Percentiles rank a stretch among this genome's conserved stretches.
Evolutionary conservation across 2,329 filamentous ascomycete species (phyloP).

Genomic region (Fusarium robinianum): DNA sequence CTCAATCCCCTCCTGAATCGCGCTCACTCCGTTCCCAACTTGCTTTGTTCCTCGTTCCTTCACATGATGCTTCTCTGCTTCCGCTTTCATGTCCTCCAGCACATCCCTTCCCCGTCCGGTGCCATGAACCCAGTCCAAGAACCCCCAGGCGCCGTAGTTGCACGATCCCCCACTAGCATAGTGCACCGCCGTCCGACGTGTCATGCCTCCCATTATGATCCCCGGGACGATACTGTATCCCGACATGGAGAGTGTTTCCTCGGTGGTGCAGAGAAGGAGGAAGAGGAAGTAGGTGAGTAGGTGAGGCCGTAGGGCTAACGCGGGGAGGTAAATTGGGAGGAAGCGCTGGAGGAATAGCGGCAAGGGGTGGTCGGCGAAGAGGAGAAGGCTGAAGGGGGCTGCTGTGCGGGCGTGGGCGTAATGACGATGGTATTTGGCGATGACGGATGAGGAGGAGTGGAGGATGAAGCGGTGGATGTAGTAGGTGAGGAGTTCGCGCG

Average conservation of each 20-base stretch:
- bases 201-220: slow-evolving; percentile 57
- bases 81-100: slow-evolving; percentile 57
- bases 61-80: slow-evolving; percentile 61
- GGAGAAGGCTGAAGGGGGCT: slow-evolving; percentile 64
- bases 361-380: slow-evolving; percentile 70
- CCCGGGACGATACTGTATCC: slow-evolving; percentile 66
- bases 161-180: slow-evolving; percentile 60
- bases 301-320: slow-evolving; percentile 68
- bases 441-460: slow-evolving; percentile 52
- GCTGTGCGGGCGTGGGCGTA: slow-evolving; percentile 58
- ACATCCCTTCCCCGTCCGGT: slow-evolving; percentile 58
- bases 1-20: slow-evolving; percentile 42
- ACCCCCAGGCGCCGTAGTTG: slow-evolving; percentile 65
- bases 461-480: slow-evolving; percentile 73
- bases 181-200: slow-evolving; percentile 52
- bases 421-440: slow-evolving; percentile 49
- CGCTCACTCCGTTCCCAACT: slow-evolving; percentile 39
- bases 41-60: slow-evolving; percentile 47
- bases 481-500: slow-evolving; percentile 68
- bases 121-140: slow-evolving; percentile 65
- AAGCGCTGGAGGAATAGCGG: slow-evolving; percentile 66
- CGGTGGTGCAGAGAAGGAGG: slow-evolving; percentile 63
- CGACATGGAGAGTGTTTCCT: slow-evolving; percentile 69
- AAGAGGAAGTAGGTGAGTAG: slow-evolving; percentile 73
- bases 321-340: slow-evolving; percentile 68